Conservation (phyloP, 176 grass and related monocot species). For the Zoysia pacifica region DNA sequence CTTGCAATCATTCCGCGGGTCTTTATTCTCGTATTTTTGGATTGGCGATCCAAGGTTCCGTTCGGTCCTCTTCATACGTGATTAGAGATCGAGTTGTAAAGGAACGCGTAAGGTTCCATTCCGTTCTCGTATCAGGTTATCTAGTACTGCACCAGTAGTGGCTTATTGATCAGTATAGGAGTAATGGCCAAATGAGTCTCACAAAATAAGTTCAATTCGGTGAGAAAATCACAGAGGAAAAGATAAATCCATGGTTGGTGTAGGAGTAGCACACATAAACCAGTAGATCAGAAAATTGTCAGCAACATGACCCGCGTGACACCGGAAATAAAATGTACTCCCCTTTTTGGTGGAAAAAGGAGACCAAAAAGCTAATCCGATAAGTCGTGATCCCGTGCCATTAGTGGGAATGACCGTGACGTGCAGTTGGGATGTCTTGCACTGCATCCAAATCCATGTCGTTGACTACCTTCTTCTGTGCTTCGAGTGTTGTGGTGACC, state of each 20-base stretch:
- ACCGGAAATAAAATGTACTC: background rate
- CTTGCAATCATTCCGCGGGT: background rate
- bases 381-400: background rate
- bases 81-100: background rate
- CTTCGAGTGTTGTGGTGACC: background rate
- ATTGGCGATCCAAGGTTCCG: background rate
- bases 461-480: background rate
- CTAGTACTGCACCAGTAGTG: background rate
- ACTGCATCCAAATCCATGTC: conserved; percentile 2
- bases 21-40: background rate
- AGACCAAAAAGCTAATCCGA: background rate
- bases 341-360: too few species aligned
- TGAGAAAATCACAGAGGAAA: background rate
- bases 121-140: conserved; percentile 7
- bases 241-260: too few species aligned
- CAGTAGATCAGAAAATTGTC: background rate
- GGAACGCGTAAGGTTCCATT: background rate
- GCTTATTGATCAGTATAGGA: background rate
- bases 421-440: background rate
- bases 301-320: background rate
- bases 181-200: conserved; percentile 24
- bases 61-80: background rate
- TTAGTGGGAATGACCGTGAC: conserved; percentile 7
- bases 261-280: background rate
- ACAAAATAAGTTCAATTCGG: background rate